These are phyloP conservation scores for Pythium periplocum DNA, from an alignment of 352 stramenopile genomes.

Conservation along the genomic window DNA sequence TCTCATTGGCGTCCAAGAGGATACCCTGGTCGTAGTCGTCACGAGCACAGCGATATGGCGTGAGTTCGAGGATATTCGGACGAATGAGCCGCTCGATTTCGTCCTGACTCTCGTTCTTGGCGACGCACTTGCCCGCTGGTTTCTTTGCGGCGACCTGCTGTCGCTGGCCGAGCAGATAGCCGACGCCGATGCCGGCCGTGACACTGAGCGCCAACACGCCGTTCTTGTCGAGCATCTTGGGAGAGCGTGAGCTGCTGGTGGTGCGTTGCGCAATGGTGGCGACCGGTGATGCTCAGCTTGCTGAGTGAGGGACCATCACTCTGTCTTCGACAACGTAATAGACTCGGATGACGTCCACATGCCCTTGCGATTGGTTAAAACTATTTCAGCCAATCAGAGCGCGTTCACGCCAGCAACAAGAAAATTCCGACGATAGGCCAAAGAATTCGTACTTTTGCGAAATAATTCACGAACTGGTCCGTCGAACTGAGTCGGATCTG, in stretches of 20 bases:
- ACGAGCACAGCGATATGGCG: conserved; percentile 95
- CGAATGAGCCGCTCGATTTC: conserved; percentile 88
- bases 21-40: conserved; percentile 95
- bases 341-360: conserved; percentile 21
- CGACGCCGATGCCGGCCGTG: conserved; percentile 57
- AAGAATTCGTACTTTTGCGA: no score
- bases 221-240: conserved; percentile 61
- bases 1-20: conserved; percentile 98
- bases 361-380: conserved; percentile 15
- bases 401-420: conserved; percentile 8
- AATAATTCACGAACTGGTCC: no score
- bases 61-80: conserved; percentile 95
- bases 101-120: conserved; percentile 25
- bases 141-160: conserved; percentile 17
- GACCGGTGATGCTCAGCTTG: no score
- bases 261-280: background rate
- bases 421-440: conserved; percentile 5
- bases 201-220: conserved; percentile 53
- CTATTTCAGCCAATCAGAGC: conserved; percentile 9
- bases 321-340: conserved; percentile 3
- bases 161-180: conserved; percentile 56
- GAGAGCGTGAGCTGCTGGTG: conserved; percentile 1
- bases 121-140: background rate
- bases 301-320: no score
- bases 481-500: no score